These are phyloP conservation scores for Boletus patriciae DNA, from an alignment of 768 basidiomycete genomes.

Conservation along the genomic window DNA sequence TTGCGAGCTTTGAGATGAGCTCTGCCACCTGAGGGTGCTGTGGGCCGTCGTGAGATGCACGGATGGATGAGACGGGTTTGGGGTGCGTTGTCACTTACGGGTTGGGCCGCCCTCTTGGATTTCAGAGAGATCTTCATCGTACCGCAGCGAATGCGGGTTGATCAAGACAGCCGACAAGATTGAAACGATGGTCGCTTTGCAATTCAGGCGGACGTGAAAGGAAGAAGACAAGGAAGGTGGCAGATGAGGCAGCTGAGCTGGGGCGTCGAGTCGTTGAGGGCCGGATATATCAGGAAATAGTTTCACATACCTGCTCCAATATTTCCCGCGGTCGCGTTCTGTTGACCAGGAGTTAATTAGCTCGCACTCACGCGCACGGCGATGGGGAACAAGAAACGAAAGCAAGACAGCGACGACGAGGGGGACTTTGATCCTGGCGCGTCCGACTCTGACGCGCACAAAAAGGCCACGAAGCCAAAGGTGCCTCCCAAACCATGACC, in stretches of 20 bases:
- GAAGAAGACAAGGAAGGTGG: conserved; percentile 12
- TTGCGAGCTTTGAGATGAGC: conserved; percentile 69
- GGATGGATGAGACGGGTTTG: conserved; percentile 1
- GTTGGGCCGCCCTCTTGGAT: conserved; percentile 77
- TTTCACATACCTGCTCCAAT: conserved; percentile 17
- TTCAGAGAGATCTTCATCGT: conserved; percentile 86
- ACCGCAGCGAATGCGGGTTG: conserved; percentile 50
- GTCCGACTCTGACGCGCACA: conserved; percentile 19
- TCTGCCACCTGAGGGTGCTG: conserved; percentile 80
- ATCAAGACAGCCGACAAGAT: conserved; percentile 12
- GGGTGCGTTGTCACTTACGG: conserved; percentile 49
- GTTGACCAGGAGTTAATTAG: not conserved
- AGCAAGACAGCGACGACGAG: conserved; percentile 19
- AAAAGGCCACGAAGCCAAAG: conserved; percentile 14
- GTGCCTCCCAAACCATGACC: not conserved
- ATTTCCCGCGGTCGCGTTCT: conserved; percentile 8
- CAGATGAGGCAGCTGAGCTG: not conserved
- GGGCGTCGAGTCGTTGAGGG: conserved; percentile 13
- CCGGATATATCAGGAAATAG: conserved; percentile 35
- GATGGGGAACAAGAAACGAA: conserved; percentile 23
- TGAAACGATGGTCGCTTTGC: not conserved
- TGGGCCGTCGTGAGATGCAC: conserved; percentile 7
- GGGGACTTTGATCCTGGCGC: conserved; percentile 5
- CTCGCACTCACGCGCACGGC: not conserved
- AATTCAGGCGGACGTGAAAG: conserved; percentile 9